Percentiles rank a stretch among this genome's conserved stretches.
These are phyloP conservation scores for Limonomyces culmigenus DNA, from an alignment of 1,284 basidiomycete species.

Conservation along the genomic window DNA sequence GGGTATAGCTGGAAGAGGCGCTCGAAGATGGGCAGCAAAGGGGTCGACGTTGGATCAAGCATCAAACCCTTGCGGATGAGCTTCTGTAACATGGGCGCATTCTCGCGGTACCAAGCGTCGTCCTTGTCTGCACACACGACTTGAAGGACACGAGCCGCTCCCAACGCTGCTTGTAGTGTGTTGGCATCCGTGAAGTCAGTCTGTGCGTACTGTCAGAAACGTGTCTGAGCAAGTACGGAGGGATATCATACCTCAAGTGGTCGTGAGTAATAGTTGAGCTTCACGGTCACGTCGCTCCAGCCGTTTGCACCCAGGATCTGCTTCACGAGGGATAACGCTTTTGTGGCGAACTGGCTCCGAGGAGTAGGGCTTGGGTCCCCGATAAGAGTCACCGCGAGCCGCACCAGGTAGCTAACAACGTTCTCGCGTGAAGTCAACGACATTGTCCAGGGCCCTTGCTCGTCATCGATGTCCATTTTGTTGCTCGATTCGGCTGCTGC, in stretches of 20 bases:
- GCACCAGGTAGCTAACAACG: slow-evolving; percentile 87
- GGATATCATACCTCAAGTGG: slow-evolving; percentile 50
- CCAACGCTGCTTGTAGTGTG: slow-evolving; percentile 55
- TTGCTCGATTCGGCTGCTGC: slow-evolving; percentile 9
- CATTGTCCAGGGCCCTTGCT: slow-evolving; percentile 39
- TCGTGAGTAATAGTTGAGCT: slow-evolving; percentile 77
- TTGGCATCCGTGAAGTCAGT: slow-evolving; percentile 58
- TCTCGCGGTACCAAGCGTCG: slow-evolving; percentile 69
- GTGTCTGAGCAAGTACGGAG: slow-evolving; percentile 3
- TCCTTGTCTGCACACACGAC: slow-evolving; percentile 75
- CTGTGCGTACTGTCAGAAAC: slow-evolving; percentile 20
- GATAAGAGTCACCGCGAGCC: slow-evolving; percentile 54
- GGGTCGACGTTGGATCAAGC: slow-evolving; percentile 56
- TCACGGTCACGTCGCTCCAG: slow-evolving; percentile 90
- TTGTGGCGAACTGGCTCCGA: slow-evolving; percentile 49
- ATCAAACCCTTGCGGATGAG: slow-evolving; percentile 81
- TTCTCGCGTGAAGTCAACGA: slow-evolving; percentile 75
- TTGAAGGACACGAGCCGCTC: slow-evolving; percentile 81
- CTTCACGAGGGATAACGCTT: slow-evolving; percentile 71
- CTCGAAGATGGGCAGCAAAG: slow-evolving; percentile 74
- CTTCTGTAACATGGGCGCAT: slow-evolving; percentile 72
- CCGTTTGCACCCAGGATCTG: slow-evolving; percentile 69
- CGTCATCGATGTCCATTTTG: slow-evolving; percentile 10
- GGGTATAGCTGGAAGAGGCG: slow-evolving; percentile 77
- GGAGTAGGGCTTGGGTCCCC: slow-evolving; percentile 44